These are phyloP conservation scores for Irpex sp. DNA, from an alignment of 1,284 basidiomycete genomes.

Conservation along the genomic window DNA sequence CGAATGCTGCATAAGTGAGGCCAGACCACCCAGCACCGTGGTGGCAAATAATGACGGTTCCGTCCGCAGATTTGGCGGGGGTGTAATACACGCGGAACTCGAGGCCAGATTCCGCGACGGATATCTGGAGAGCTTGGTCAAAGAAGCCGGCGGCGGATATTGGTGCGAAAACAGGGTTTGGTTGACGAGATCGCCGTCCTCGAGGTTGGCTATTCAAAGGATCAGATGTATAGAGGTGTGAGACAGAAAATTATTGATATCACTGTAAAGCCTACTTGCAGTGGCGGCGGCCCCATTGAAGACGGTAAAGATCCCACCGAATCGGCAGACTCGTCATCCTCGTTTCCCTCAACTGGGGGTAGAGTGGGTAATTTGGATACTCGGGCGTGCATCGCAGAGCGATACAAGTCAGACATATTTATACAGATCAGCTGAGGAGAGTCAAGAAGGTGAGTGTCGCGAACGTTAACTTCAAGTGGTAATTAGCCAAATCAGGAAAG, in stretches of 20 bases:
- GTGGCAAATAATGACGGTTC: constrained; percentile 80
- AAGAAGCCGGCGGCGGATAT: constrained; percentile 76
- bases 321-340: constrained; percentile 57
- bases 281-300: constrained; percentile 53
- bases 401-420: constrained; percentile 63
- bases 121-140: constrained; percentile 67
- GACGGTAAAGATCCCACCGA: constrained; percentile 54
- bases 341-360: constrained; percentile 49
- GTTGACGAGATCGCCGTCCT: constrained; percentile 27
- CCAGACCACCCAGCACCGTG: constrained; percentile 93
- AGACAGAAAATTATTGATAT: not conserved
- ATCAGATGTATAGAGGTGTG: not conserved
- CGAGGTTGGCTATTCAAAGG: constrained; percentile 9
- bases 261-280: constrained; percentile 35
- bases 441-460: not conserved
- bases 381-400: constrained; percentile 62
- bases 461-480: not conserved
- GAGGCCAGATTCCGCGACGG: constrained; percentile 53
- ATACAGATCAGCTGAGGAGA: not conserved
- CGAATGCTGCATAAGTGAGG: constrained; percentile 85
- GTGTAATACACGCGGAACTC: constrained; percentile 79
- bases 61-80: constrained; percentile 41
- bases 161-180: constrained; percentile 60
- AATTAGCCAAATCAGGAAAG: not conserved
- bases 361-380: constrained; percentile 60